Conservation (phyloP, 768 basidiomycete genomes). For the Auriscalpium microsporum region DNA sequence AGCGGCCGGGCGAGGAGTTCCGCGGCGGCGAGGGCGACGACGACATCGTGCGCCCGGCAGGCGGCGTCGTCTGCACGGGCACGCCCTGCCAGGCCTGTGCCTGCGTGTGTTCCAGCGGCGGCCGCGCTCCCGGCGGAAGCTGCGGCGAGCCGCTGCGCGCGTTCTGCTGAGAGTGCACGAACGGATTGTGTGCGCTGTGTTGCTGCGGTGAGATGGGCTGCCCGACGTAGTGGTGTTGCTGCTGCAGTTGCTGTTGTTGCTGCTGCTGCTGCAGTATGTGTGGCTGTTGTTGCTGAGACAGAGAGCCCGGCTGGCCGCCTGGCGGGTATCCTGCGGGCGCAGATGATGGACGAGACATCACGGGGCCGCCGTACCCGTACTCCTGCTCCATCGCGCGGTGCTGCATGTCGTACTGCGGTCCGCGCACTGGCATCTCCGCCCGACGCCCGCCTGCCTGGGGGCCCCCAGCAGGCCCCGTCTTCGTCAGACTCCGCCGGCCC, state of each 20-base stretch:
- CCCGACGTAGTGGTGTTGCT: too few species aligned
- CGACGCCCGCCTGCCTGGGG: conserved; percentile 42
- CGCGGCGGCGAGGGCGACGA: conserved; percentile 33
- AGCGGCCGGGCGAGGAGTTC: conserved; percentile 39
- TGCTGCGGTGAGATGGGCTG: too few species aligned
- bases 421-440: conserved; percentile 81
- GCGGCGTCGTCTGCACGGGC: conserved; percentile 18
- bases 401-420: conserved; percentile 92
- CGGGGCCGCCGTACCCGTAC: conserved; percentile 33
- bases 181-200: conserved; percentile 12
- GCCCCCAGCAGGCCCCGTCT: conserved; percentile 40
- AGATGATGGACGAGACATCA: neutral
- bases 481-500: conserved; percentile 53
- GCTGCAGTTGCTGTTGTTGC: conserved; percentile 21
- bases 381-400: conserved; percentile 90
- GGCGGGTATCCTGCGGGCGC: neutral
- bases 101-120: conserved; percentile 31
- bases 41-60: conserved; percentile 19
- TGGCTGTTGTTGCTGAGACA: conserved; percentile 5
- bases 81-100: conserved; percentile 25
- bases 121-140: conserved; percentile 32
- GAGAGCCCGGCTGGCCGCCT: neutral
- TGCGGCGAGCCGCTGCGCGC: conserved; percentile 24
- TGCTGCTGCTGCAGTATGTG: conserved; percentile 28
- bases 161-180: conserved; percentile 17